A percentile compares a stretch with the other conserved stretches of the same genome.
phyloP scores from a whole-genome alignment of 1,284 basidiomycete genomes.

The Volvariella volvacea region DNA sequence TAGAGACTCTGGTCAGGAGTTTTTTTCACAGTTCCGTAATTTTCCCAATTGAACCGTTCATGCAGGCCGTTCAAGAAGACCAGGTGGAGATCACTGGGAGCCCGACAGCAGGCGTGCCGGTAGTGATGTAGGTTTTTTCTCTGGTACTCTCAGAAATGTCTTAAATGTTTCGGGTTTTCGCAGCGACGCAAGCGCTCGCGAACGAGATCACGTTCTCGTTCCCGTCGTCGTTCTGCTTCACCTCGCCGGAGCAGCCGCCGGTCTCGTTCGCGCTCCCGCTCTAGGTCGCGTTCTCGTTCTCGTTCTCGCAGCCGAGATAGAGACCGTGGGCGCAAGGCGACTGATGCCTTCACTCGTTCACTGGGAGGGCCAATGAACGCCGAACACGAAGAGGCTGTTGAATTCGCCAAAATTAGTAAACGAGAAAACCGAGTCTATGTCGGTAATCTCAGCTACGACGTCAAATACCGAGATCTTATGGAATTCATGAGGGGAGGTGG shows the following conservation, averaged over 20 bases:
- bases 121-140: conserved; percentile 42
- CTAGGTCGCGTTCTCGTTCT: conserved; percentile 39
- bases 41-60: conserved; percentile 9
- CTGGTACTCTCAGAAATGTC: conserved; percentile 2
- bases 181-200: conserved; percentile 37
- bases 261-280: conserved; percentile 45
- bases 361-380: conserved; percentile 91
- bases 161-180: conserved; percentile 6
- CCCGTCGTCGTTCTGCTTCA: conserved; percentile 60
- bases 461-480: conserved; percentile 96
- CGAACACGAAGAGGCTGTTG: conserved; percentile 80
- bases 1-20: conserved; percentile 7
- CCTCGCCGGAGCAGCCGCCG: conserved; percentile 55
- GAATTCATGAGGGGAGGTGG: conserved; percentile 99
- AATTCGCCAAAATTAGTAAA: conserved; percentile 90
- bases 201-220: conserved; percentile 32
- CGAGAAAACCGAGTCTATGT: conserved; percentile 98
- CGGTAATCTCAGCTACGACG: conserved; percentile 95
- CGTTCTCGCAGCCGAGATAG: conserved; percentile 57
- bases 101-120: conserved; percentile 59
- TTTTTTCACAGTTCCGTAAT: neutral
- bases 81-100: conserved; percentile 70
- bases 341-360: conserved; percentile 67
- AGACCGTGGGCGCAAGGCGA: conserved; percentile 51
- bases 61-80: conserved; percentile 33